Evolutionary conservation across 2,329 filamentous ascomycete genomes (phyloP).

Genomic region (Tolypocladium ovalisporum): DNA sequence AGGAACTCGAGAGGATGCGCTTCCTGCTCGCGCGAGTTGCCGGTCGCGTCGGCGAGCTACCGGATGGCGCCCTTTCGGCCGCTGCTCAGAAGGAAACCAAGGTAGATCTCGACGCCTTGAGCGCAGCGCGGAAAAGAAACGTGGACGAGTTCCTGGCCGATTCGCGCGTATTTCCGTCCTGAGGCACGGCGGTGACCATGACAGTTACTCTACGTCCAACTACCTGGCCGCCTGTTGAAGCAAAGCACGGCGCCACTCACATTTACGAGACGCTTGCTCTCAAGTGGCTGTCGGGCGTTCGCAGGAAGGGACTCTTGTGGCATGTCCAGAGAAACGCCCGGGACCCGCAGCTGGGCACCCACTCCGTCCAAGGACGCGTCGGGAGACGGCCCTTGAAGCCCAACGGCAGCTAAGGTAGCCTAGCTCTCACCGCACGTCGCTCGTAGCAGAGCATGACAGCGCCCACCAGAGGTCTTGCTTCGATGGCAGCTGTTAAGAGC

Average conservation of each 20-base stretch:
- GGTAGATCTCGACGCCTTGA: conserved; percentile 21
- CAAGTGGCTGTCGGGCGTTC: neutral
- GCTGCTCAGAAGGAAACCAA: conserved; percentile 6
- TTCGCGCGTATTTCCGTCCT: conserved; percentile 8
- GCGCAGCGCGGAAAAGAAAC: conserved; percentile 28
- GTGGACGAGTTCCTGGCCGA: conserved; percentile 29
- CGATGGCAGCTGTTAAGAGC: neutral
- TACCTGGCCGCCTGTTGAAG: neutral
- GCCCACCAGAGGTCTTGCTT: neutral
- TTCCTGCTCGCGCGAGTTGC: conserved; percentile 50
- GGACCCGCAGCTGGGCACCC: neutral
- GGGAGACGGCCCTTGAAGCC: neutral
- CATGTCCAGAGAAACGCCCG: neutral
- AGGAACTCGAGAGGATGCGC: conserved; percentile 56
- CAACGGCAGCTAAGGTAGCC: neutral
- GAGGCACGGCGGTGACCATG: neutral
- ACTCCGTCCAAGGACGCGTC: neutral
- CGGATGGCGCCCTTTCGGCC: conserved; percentile 11
- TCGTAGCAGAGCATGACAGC: neutral
- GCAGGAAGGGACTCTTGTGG: neutral
- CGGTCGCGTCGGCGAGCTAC: conserved; percentile 35
- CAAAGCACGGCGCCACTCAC: neutral
- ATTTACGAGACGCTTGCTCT: neutral
- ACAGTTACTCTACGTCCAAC: neutral
- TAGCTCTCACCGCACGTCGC: neutral